These are phyloP conservation scores for Spongiforma sp. DNA, from an alignment of 1,284 basidiomycete genomes.

Conservation along the genomic window DNA sequence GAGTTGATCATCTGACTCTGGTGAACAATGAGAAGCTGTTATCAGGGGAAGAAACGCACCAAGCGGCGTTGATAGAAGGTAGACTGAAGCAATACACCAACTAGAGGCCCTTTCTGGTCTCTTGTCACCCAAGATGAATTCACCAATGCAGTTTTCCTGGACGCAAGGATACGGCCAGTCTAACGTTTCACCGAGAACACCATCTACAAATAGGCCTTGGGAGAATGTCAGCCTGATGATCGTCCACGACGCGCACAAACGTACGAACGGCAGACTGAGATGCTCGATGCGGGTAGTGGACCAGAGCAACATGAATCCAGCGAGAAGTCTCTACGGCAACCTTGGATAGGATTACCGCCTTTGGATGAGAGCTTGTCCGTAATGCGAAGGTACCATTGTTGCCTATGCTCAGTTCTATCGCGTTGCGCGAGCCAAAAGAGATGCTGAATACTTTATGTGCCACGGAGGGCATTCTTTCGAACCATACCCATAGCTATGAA, in stretches of 20 bases:
- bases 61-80: constrained; percentile 64
- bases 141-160: constrained; percentile 35
- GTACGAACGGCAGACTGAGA: constrained; percentile 66
- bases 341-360: constrained; percentile 49
- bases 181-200: constrained; percentile 62
- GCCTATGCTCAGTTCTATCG: constrained; percentile 53
- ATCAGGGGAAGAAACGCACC: constrained; percentile 42
- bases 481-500: constrained; percentile 68
- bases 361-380: constrained; percentile 46
- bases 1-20: constrained; percentile 57
- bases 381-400: constrained; percentile 63
- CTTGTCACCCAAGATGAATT: constrained; percentile 60
- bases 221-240: constrained; percentile 5
- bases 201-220: constrained; percentile 75
- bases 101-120: constrained; percentile 49
- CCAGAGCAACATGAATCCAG: constrained; percentile 73
- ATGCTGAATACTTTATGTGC: constrained; percentile 54
- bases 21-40: constrained; percentile 5
- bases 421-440: constrained; percentile 39
- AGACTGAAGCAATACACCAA: constrained; percentile 75
- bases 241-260: constrained; percentile 28
- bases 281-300: constrained; percentile 62
- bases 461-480: constrained; percentile 58
- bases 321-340: constrained; percentile 53
- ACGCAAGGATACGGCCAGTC: constrained; percentile 64